Conservation (phyloP, 257 asterid species). For the Rauvolfia tetraphylla region DNA sequence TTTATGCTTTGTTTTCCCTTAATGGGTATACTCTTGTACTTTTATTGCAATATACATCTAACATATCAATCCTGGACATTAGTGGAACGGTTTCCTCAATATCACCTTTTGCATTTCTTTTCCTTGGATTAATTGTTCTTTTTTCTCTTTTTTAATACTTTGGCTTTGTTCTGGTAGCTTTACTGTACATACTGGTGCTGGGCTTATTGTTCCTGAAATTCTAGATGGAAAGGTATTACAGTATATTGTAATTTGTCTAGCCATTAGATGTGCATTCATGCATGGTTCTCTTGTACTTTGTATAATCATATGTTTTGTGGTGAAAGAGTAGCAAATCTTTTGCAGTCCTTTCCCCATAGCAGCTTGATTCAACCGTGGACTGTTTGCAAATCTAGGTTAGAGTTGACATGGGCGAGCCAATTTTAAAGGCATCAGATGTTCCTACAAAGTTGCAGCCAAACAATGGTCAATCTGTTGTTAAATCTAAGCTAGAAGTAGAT, state of each 20-base stretch:
- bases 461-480: conserved; percentile 59
- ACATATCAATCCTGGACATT: neutral
- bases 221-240: conserved; percentile 78
- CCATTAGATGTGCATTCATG: neutral
- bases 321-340: too few relatives aligned
- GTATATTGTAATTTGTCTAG: neutral
- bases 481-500: conserved; percentile 53
- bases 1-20: neutral
- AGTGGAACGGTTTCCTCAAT: neutral
- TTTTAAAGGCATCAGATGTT: conserved; percentile 81
- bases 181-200: conserved; percentile 89
- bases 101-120: neutral
- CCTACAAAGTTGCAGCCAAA: conserved; percentile 75
- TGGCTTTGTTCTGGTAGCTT: conserved; percentile 59
- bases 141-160: neutral
- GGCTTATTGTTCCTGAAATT: conserved; percentile 82
- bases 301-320: too few relatives aligned
- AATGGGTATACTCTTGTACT: neutral
- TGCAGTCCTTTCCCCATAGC: neutral
- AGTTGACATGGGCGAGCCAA: conserved; percentile 96
- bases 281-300: neutral
- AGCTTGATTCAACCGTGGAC: conserved; percentile 1
- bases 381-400: conserved; percentile 50
- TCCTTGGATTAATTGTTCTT: neutral
- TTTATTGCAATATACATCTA: neutral